phyloP scores from a whole-genome alignment of 2,329 filamentous ascomycete genomes.

The Microsporum ferrugineum region DNA sequence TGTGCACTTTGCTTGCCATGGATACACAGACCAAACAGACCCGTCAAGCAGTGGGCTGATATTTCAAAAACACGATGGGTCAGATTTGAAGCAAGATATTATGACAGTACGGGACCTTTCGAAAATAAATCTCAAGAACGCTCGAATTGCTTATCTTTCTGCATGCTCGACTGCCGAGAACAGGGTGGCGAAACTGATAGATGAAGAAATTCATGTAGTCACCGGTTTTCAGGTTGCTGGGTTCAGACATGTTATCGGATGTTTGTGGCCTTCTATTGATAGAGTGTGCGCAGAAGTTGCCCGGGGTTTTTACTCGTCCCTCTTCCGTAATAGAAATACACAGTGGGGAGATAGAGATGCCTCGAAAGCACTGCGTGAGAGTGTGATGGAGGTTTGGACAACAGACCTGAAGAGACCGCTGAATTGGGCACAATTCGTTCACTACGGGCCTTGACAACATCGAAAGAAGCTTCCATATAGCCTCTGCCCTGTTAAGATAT shows the following conservation, averaged over 20 bases:
- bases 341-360: slow-evolving; percentile 16
- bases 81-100: not conserved
- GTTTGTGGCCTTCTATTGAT: slow-evolving; percentile 19
- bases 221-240: slow-evolving; percentile 29
- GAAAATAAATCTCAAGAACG: slow-evolving; percentile 10
- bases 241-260: slow-evolving; percentile 26
- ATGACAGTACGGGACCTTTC: not conserved
- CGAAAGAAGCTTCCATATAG: too few species aligned
- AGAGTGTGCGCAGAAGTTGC: not conserved
- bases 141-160: slow-evolving; percentile 27
- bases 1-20: slow-evolving; percentile 18
- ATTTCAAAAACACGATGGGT: not conserved
- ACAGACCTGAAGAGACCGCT: not conserved
- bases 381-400: not conserved
- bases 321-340: not conserved
- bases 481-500: too few species aligned
- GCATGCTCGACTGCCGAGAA: slow-evolving; percentile 29
- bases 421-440: not conserved
- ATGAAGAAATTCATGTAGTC: slow-evolving; percentile 28
- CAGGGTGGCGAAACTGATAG: slow-evolving; percentile 14
- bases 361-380: not conserved
- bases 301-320: not conserved
- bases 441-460: not conserved
- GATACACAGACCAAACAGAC: slow-evolving; percentile 9
- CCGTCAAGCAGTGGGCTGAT: slow-evolving; percentile 13